Evolutionary conservation across 2,329 filamentous ascomycete genomes (phyloP).

Genomic region (Colletotrichum falcatum): DNA sequence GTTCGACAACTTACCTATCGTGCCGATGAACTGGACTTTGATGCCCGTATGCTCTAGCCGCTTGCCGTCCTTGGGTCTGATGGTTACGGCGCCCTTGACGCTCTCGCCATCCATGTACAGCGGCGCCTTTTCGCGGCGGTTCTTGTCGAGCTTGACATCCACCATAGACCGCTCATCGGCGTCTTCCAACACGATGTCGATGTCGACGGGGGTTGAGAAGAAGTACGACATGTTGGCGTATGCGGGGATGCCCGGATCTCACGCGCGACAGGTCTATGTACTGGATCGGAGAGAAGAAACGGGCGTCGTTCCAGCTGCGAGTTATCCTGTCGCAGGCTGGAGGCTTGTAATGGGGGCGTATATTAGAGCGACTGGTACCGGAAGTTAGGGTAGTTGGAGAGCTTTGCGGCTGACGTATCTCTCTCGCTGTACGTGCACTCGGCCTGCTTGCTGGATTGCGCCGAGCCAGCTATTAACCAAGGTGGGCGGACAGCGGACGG

Average conservation of each 20-base stretch:
- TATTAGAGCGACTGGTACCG: constrained; percentile 4
- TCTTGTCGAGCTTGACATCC: constrained; percentile 98
- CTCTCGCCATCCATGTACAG: constrained; percentile 99
- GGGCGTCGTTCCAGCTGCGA: constrained; percentile 10
- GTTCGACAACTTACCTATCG: constrained; percentile 76
- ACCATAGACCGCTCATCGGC: constrained; percentile 94
- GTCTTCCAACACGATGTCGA: constrained; percentile 97
- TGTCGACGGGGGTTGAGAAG: constrained; percentile 98
- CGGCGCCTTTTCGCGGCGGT: constrained; percentile 94
- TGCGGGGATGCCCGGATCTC: constrained; percentile 35
- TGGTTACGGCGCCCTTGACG: constrained; percentile 94
- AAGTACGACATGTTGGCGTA: constrained; percentile 87
- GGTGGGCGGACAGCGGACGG: constrained; percentile 15
- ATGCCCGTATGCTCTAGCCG: constrained; percentile 97
- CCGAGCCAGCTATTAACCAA: constrained; percentile 20
- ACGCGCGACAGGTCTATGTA: constrained; percentile 1
- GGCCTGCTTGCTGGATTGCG: constrained; percentile 19
- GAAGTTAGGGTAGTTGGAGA: constrained; percentile 3
- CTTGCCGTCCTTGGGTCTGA: constrained; percentile 98
- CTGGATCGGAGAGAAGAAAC: constrained; percentile 3
- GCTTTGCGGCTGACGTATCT: constrained; percentile 35
- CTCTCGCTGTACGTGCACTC: constrained; percentile 17
- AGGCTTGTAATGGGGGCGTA: background rate
- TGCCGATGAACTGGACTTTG: constrained; percentile 99
- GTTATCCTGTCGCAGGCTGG: background rate